A percentile compares a stretch with the other conserved stretches of the same genome.
phyloP scores from a whole-genome alignment of 257 asterid genomes.

The Eucommia ulmoides region DNA sequence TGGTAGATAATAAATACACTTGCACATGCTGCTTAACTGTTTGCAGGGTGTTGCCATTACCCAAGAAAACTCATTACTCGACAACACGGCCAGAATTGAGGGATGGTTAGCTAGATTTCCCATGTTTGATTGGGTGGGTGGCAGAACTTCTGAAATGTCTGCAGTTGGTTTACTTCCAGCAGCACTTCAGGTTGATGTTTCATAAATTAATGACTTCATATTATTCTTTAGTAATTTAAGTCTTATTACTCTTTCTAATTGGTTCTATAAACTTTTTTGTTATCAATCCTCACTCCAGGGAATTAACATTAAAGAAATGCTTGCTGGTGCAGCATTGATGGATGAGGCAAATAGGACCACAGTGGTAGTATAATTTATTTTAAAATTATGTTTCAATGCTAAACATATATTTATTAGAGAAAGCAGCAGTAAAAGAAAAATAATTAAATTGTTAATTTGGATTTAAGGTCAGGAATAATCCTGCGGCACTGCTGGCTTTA shows the following conservation, averaged over 20 bases:
- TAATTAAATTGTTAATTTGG: too few relatives aligned
- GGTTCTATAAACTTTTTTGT: too few relatives aligned
- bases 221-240: too few relatives aligned
- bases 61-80: conserved; percentile 92
- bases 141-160: conserved; percentile 98
- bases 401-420: not conserved
- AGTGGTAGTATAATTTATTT: conserved; percentile 22
- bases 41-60: conserved; percentile 97
- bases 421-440: too few relatives aligned
- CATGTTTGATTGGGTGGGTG: conserved; percentile 99
- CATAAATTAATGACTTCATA: too few relatives aligned
- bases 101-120: conserved; percentile 96
- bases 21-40: too few relatives aligned
- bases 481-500: conserved; percentile 87
- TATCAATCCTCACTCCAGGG: conserved; percentile 38
- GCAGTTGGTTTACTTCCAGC: conserved; percentile 99
- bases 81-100: conserved; percentile 93
- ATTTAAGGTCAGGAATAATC: conserved; percentile 77
- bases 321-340: conserved; percentile 94
- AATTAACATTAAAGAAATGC: conserved; percentile 81
- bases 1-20: too few relatives aligned
- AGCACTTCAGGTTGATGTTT: conserved; percentile 73
- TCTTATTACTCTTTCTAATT: too few relatives aligned
- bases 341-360: conserved; percentile 79
- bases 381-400: not conserved